Percentiles rank a stretch among this genome's conserved stretches.
Conservation (phyloP, 371 early-diverging fungal genomes). For the Conidiobolus incongruus region DNA sequence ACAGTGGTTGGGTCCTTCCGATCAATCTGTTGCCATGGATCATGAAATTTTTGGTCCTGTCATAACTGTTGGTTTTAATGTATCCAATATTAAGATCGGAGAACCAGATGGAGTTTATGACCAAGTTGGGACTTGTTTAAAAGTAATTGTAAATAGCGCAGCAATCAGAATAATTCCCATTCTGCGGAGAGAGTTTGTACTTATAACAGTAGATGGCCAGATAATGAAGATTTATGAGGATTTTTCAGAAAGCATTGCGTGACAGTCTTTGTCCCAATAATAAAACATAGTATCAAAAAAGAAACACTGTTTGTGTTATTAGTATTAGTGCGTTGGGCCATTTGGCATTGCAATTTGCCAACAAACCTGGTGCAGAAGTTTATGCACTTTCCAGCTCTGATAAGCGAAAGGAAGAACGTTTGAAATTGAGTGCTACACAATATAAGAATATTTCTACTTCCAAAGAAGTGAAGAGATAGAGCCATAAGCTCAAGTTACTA, state of each 20-base stretch:
- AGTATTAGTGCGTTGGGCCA: slow-evolving; percentile 58
- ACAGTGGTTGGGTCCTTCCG: slow-evolving; percentile 23
- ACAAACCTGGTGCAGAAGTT: slow-evolving; percentile 29
- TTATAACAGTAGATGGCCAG: neutral
- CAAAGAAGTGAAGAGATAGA: slow-evolving; percentile 8
- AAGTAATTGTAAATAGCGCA: slow-evolving; percentile 29
- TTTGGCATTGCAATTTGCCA: slow-evolving; percentile 38
- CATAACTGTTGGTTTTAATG: slow-evolving; percentile 23
- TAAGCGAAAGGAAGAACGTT: slow-evolving; percentile 35
- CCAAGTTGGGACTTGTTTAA: slow-evolving; percentile 20
- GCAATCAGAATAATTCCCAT: slow-evolving; percentile 43
- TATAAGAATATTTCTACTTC: slow-evolving; percentile 15
- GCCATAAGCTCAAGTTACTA: slow-evolving; percentile 18
- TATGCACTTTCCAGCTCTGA: slow-evolving; percentile 31
- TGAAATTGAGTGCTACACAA: slow-evolving; percentile 36
- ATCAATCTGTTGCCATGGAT: slow-evolving; percentile 13
- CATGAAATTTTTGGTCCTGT: slow-evolving; percentile 44
- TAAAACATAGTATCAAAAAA: slow-evolving; percentile 19
- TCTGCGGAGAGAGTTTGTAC: too few species aligned
- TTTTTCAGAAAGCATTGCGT: slow-evolving; percentile 21
- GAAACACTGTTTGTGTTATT: slow-evolving; percentile 34
- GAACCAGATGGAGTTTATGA: slow-evolving; percentile 54
- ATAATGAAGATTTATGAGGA: slow-evolving; percentile 11
- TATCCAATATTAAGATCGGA: slow-evolving; percentile 27
- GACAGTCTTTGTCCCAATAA: slow-evolving; percentile 36